These are phyloP conservation scores for Hyphodiscus hymeniophilus DNA, from an alignment of 495 filamentous ascomycete genomes.

Conservation along the genomic window DNA sequence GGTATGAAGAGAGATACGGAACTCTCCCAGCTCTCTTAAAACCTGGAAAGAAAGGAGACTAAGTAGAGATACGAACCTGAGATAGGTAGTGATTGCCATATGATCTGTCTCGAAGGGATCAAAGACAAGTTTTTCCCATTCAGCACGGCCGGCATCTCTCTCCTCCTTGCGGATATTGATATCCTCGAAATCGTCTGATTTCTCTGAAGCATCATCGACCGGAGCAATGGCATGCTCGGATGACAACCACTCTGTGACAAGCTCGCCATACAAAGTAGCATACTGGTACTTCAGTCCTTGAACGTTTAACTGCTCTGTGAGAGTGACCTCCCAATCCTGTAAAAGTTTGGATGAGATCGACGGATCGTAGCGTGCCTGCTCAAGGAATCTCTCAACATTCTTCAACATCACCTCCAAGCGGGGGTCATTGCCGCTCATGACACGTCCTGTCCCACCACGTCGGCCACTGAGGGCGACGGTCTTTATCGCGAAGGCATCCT, in stretches of 20 bases:
- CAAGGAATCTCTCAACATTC: slow-evolving; percentile 43
- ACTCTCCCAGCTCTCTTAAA: no score
- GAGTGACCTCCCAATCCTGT: slow-evolving; percentile 36
- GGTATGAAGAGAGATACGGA: no score
- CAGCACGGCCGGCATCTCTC: slow-evolving; percentile 36
- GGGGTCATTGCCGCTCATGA: slow-evolving; percentile 19
- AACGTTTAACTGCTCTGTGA: slow-evolving; percentile 39
- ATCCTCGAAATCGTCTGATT: slow-evolving; percentile 33
- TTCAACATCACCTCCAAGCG: slow-evolving; percentile 34
- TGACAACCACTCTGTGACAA: slow-evolving; percentile 57
- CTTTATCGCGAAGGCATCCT: slow-evolving; percentile 28
- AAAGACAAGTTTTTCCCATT: slow-evolving; percentile 55
- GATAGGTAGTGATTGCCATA: slow-evolving; percentile 38
- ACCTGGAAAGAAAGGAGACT: no score
- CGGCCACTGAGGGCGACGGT: slow-evolving; percentile 14
- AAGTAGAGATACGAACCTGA: no score
- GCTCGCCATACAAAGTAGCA: slow-evolving; percentile 49
- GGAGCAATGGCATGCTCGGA: slow-evolving; percentile 12
- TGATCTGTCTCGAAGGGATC: slow-evolving; percentile 36
- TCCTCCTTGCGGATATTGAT: slow-evolving; percentile 36
- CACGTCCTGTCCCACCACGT: slow-evolving; percentile 9
- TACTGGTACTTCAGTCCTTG: slow-evolving; percentile 52
- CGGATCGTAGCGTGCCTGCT: slow-evolving; percentile 48
- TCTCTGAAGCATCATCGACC: slow-evolving; percentile 17
- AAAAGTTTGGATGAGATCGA: slow-evolving; percentile 41